Evolutionary conservation across 2,329 filamentous ascomycete genomes (phyloP), one percentile per base, ranked within the genome.

Genomic region (Fusarium buharicum): DNA sequence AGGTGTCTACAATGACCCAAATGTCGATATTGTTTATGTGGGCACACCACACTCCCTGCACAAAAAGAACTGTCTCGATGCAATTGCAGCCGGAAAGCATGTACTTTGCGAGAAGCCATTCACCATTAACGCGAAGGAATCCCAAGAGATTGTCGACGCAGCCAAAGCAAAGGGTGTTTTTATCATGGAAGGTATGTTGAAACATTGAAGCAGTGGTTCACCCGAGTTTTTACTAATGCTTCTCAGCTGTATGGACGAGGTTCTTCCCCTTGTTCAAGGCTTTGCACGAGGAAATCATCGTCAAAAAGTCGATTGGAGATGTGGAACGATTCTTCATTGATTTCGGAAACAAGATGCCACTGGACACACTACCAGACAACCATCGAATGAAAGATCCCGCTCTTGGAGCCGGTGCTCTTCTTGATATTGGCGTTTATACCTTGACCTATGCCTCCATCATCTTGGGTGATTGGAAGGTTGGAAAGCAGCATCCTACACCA

Each of bases 21-120:
- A 73, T 10, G 78, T 81, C 18, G 79, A 81, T 54, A 74, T 78
- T 16, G 68, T 81, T 14, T 81, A 82, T 67, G 76, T 82, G 27
- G 79, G 77, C 37, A 80, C 76, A 4, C 79, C 79, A 0, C 78
- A 81, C 56, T 73, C 73, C 20, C 75, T 80, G 48, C 79, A 82
- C 67, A 76, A 75, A 48, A 73, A 75, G 34, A 77, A 78, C 49
- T 78, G 75, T 31, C 73, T 81, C 2, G 76, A 78, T 40, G 79
- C 78, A 11, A 81, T 81, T 38, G 68, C 61, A 1, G 72, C 72
- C 1, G 78, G 78, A 0, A 82, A 82, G 61, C 72, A 81, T 38
- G 72, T 81, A 0, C 70, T 82, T 0, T 81, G 79, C 50, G 79
- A 82, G 59, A 82, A 82, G 63, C 69, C 79, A 0, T 80, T 82